phyloP scores from a whole-genome alignment of 768 basidiomycete genomes.

The Leccinum disarticulatum region DNA sequence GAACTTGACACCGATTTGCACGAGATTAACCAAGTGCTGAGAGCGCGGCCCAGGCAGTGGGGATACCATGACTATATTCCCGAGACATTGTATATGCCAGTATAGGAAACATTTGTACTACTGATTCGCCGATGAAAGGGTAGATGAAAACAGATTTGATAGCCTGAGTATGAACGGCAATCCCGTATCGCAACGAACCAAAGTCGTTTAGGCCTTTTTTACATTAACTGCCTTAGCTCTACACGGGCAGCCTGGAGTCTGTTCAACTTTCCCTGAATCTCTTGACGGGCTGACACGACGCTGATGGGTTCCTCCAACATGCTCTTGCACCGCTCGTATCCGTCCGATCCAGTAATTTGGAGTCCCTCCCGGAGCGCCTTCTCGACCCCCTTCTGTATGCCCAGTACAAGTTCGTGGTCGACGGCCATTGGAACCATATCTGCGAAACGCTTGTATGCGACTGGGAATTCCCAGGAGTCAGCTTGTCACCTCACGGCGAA shows the following conservation, averaged over 20 bases:
- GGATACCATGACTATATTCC: background rate
- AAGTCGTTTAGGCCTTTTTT: background rate
- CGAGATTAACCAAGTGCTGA: too few relatives aligned
- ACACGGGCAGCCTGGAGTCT: constrained; percentile 46
- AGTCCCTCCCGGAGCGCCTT: constrained; percentile 47
- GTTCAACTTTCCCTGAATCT: constrained; percentile 51
- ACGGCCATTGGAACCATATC: constrained; percentile 45
- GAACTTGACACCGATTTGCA: background rate
- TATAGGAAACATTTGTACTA: background rate
- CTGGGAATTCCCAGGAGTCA: constrained; percentile 29
- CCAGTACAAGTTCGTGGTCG: constrained; percentile 43
- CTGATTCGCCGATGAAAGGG: background rate
- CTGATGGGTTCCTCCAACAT: constrained; percentile 51
- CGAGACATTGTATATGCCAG: background rate
- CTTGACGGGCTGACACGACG: constrained; percentile 45
- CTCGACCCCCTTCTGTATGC: constrained; percentile 47
- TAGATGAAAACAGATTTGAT: background rate
- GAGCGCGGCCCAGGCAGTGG: too few relatives aligned
- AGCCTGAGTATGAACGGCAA: background rate
- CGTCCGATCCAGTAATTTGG: constrained; percentile 50
- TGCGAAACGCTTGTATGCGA: constrained; percentile 45
- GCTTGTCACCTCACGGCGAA: background rate
- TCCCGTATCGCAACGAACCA: background rate
- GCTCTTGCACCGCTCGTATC: constrained; percentile 45
- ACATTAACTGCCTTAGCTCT: constrained; percentile 34